Conservation (phyloP, 768 basidiomycete genomes). For the Naganishia vishniacii region DNA sequence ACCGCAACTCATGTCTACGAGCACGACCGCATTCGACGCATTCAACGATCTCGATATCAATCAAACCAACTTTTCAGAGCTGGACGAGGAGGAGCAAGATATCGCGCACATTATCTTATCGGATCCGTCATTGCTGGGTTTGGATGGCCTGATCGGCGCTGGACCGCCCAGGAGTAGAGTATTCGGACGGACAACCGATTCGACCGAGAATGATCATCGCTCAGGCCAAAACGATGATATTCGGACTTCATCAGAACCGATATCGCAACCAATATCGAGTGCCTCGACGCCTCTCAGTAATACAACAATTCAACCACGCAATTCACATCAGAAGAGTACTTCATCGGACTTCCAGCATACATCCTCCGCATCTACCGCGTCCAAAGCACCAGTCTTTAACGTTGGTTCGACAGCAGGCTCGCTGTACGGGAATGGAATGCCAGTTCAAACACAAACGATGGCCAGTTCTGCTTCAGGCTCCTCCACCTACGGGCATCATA, state of each 20-base stretch:
- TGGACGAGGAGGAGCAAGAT: conserved; percentile 18
- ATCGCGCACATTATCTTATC: conserved; percentile 17
- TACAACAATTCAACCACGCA: too few relatives aligned
- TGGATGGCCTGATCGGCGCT: conserved; percentile 11
- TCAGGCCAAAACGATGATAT: not conserved
- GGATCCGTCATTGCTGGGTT: conserved; percentile 3
- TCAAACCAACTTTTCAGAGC: conserved; percentile 18
- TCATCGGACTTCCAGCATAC: too few relatives aligned
- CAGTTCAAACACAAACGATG: too few relatives aligned
- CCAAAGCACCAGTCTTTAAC: too few relatives aligned
- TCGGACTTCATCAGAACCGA: not conserved
- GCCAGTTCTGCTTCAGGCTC: too few relatives aligned
- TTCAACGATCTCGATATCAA: conserved; percentile 17
- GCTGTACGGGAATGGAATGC: too few relatives aligned
- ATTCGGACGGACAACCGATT: not conserved
- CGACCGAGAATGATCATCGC: too few relatives aligned
- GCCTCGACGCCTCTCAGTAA: too few relatives aligned
- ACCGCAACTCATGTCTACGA: conserved; percentile 8
- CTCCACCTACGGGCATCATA: not conserved
- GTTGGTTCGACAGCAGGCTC: too few relatives aligned
- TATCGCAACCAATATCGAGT: too few relatives aligned
- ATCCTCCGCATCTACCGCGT: too few relatives aligned
- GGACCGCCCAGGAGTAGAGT: not conserved
- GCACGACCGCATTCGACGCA: conserved; percentile 2
- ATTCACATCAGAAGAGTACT: too few relatives aligned